Base-by-base conservation (phyloP, 73 alveolate species). In the Paramecium pentaurelia region DNA sequence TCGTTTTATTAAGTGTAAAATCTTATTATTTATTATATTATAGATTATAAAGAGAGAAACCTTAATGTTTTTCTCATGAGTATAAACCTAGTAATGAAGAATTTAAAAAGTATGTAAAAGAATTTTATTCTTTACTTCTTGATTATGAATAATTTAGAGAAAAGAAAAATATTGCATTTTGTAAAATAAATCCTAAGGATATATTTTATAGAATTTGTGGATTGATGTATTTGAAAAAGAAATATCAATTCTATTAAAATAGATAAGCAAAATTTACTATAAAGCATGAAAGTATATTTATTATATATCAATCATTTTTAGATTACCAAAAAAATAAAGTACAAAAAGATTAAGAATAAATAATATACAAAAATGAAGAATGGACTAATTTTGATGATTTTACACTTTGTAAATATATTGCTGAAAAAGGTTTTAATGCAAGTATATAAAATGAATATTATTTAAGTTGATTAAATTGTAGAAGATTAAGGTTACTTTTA, bases 41-140 rank as follows among this genome's bases (percentile, higher is more conserved):
- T 40, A 73, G 77, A 28, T 73, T 86, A 58, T 32, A 51, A 64
- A 87, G 71, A 64, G 86, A 87, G 14, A 60, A 77, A 2, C 38
- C 87, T 18, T 73, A 36, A 68, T 44, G 88, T 68, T 87, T 87
- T 77, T 64, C 83, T 64, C 71, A 47, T n/a, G 93, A 87, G 7
- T 60, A 42, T 22, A 87, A 40, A 44, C 93, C 93, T 8, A 36
- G 75, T 34, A 42, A 60, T 32, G 86, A 64, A 37, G 93, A 87
- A 42, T 87, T 87, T 37, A 87, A 87, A 27, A 87, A 87, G 36
- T 87, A 87, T 36, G 75, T 87, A 16, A 87, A 64, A 28, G 93
- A 87, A 37, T 87, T 87, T 59, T 87, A 87, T 40, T 68, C 93
- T 7, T 42, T 77, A 1, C 88, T 87, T 36, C 25, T 87, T 6